These are phyloP conservation scores for Piromyces sp. DNA, from an alignment of 192 early-diverging fungal genomes.

Conservation along the genomic window DNA sequence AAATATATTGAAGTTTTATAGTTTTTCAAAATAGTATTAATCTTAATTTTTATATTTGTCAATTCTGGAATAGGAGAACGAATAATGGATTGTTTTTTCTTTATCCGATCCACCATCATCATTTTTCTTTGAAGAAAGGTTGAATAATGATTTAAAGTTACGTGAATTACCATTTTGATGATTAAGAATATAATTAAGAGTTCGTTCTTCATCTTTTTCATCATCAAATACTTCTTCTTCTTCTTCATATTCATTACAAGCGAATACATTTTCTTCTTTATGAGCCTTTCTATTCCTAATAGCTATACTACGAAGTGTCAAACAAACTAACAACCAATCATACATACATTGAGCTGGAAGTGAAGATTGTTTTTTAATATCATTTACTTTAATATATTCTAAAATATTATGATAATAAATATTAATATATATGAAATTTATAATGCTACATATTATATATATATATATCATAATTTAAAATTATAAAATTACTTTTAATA, in stretches of 20 bases:
- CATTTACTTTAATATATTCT: constrained; percentile 19
- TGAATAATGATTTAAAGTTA: neutral
- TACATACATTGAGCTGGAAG: constrained; percentile 27
- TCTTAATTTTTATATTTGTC: neutral
- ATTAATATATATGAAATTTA: no score
- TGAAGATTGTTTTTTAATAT: constrained; percentile 24
- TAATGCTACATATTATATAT: no score
- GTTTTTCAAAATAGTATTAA: neutral
- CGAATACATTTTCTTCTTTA: neutral
- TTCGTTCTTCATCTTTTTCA: neutral
- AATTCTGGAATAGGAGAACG: neutral
- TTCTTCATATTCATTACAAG: neutral
- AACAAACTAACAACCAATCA: constrained; percentile 31
- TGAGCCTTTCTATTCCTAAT: neutral
- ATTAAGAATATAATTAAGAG: neutral
- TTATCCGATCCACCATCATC: neutral
- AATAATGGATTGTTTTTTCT: neutral
- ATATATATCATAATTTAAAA: no score
- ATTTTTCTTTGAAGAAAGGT: neutral
- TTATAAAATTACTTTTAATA: constrained; percentile 30
- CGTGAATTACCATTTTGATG: neutral
- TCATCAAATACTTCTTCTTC: neutral
- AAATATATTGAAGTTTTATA: no score
- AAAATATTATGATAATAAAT: no score
- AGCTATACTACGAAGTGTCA: constrained; percentile 1